Conservation (phyloP, 2,329 filamentous ascomycete species). For the Setomelanomma holmii region DNA sequence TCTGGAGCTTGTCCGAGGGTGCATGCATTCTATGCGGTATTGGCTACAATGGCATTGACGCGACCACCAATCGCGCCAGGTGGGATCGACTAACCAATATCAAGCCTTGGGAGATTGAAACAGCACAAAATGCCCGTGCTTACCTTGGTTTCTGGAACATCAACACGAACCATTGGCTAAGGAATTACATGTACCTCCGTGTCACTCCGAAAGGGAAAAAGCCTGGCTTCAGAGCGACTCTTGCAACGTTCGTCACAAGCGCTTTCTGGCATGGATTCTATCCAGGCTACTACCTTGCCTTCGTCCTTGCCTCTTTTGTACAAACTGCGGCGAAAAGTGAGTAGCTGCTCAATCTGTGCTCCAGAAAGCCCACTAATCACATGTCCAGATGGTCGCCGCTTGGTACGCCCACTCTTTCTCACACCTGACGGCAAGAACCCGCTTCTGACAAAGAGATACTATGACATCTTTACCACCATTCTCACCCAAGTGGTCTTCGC, state of each 20-base stretch:
- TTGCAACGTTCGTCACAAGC: constrained; percentile 93
- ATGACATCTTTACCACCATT: constrained; percentile 79
- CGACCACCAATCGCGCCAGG: constrained; percentile 80
- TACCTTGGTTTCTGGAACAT: constrained; percentile 97
- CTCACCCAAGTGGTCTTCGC: constrained; percentile 83
- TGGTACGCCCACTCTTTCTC: constrained; percentile 91
- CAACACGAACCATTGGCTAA: constrained; percentile 96
- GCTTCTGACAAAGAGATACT: constrained; percentile 76
- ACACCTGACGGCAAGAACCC: constrained; percentile 69
- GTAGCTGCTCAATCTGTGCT: constrained; percentile 43
- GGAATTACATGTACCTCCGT: constrained; percentile 93
- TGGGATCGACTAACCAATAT: constrained; percentile 95
- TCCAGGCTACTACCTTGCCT: constrained; percentile 92
- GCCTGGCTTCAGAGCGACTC: constrained; percentile 90
- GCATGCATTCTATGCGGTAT: constrained; percentile 92
- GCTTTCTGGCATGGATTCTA: constrained; percentile 99
- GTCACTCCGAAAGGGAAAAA: constrained; percentile 96
- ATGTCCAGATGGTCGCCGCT: constrained; percentile 78
- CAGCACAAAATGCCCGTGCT: constrained; percentile 89
- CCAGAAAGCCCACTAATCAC: neutral
- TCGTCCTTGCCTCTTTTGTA: constrained; percentile 86
- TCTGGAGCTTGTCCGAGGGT: constrained; percentile 92
- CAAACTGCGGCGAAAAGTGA: constrained; percentile 94
- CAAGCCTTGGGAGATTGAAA: constrained; percentile 82
- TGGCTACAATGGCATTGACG: constrained; percentile 92